Evolutionary conservation across 495 filamentous ascomycete genomes (phyloP), one percentile per base, ranked within the genome.

Genomic region (Tuber aestivum): DNA sequence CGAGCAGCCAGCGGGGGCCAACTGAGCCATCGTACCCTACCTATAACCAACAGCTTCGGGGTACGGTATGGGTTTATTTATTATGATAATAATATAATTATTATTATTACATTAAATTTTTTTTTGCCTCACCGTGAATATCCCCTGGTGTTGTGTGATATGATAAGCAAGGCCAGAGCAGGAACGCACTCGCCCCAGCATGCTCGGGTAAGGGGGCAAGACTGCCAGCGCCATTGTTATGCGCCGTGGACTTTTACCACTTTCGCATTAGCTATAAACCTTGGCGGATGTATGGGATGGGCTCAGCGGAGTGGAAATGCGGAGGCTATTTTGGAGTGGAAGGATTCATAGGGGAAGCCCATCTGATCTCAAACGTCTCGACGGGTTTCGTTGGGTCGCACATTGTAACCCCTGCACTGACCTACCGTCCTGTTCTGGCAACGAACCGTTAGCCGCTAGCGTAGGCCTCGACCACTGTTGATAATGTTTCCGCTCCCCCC

Each of bases 331-430:
- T 65, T 65, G 56, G 56, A 65, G 56, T 7, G 56, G 56, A 35
- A 65, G 27, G 56, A 35, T 65, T 35, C 56, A 35, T 65, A 65
- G 56, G 56, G 56, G 56, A 65, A 65, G 5, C 56, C 56, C 56
- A 18, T 65, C 56, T 65, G 56, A 65, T 65, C 56, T 65, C 56
- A 65, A 65, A 65, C 56, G 56, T 65, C 56, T 27, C 56, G 12
- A 65, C 27, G 5, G 12, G 56, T 65, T 65, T 65, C 56, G 56
- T 65, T 65, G 56, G 27, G 56, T 65, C 27, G 56, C 56, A 65
- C 56, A 65, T 65, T 65, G 56, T 35, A 35, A 32, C 56, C 56
- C 56, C 56, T 65, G 56, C 56, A 65, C 56, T 35, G 12, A 65
- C 56, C 56, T 20, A 65, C 32, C 56, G 32, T 18, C 56, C 56